These are phyloP conservation scores for Chlorella sp. DNA, from an alignment of 139 green algal genomes.

Conservation along the genomic window DNA sequence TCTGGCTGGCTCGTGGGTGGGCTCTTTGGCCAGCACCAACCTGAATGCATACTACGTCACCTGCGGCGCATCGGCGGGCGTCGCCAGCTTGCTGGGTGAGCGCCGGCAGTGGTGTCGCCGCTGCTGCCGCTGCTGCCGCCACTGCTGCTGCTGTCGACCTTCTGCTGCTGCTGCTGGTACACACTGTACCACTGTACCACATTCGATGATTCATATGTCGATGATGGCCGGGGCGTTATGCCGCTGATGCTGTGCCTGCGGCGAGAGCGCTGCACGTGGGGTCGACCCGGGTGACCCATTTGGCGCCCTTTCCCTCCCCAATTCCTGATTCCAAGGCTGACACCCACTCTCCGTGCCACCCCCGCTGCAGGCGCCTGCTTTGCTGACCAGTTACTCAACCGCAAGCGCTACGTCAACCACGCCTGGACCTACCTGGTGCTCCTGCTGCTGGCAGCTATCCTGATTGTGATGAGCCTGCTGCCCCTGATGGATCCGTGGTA, in stretches of 20 bases:
- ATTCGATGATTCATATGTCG: too few species aligned
- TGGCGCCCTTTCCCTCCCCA: too few species aligned
- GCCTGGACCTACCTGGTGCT: slow-evolving; percentile 36
- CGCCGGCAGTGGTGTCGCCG: background rate
- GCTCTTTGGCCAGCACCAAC: slow-evolving; percentile 55
- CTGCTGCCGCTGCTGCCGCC: background rate
- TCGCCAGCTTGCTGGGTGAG: slow-evolving; percentile 58
- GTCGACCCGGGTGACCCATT: too few species aligned
- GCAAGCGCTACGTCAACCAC: slow-evolving; percentile 12
- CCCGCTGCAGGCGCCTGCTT: slow-evolving; percentile 32
- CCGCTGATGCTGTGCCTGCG: background rate
- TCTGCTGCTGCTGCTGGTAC: too few species aligned
- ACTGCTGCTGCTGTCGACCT: too few species aligned
- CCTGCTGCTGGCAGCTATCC: slow-evolving; percentile 22
- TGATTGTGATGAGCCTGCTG: slow-evolving; percentile 43
- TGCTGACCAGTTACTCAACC: slow-evolving; percentile 50
- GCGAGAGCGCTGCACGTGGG: background rate
- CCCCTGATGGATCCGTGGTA: slow-evolving; percentile 51
- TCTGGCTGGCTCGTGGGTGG: slow-evolving; percentile 43
- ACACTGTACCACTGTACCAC: too few species aligned
- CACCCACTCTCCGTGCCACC: too few species aligned
- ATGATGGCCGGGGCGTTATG: background rate
- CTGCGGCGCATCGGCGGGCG: slow-evolving; percentile 49
- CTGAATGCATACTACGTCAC: slow-evolving; percentile 47
- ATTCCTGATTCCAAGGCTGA: too few species aligned